Evolutionary conservation across 2,329 filamentous ascomycete species (phyloP), one percentile per base, ranked within the genome.

Genomic region (Pseudogymnoascus pannorum): DNA sequence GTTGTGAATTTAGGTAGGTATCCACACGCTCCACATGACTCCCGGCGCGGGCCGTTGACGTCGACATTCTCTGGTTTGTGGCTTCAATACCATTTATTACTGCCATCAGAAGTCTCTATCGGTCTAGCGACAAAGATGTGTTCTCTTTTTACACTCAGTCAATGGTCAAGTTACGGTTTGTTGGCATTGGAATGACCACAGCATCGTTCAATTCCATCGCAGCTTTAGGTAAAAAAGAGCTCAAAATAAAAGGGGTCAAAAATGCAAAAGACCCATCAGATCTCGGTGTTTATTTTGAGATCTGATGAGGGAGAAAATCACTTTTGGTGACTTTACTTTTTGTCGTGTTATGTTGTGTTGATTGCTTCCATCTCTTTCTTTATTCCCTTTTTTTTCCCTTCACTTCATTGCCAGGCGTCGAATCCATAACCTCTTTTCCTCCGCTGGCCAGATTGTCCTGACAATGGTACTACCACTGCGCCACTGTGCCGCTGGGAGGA

Each of bases 401-500:
- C n/a, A 40, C 18, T 14, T 5, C n/a, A n/a, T 18, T 20, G 14
- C 42, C 14, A n/a, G 24, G 14, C 3, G 2, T 51, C 44, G 24
- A 51, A 51, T 12, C 24, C 44, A 12, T 18, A 51, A 51, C 44
- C 44, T 48, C 42, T 20, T 29, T 29, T 31, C 44, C 44, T 54
- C 24, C 44, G 44, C 44, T 54, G 44, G 44, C 44, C 44, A 54
- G 44, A 54, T 54, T 54, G 44, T 54, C n/a, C 44, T 18, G 44
- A 54, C 44, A 54, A n/a, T 54, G 44, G 44, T 54, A 31, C 44
- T 54, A 54, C 44, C 44, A 51, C 44, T 51, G 44, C 44, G 44
- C 44, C 44, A 54, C 44, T 54, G 44, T 54, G 44, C 44, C 44
- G 44, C 24, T 54, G 24, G 24, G 44, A 54, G 24, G 44, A 3